Evolutionary conservation across 176 grass and related monocot species (phyloP).

Genomic region (Secale cereale): DNA sequence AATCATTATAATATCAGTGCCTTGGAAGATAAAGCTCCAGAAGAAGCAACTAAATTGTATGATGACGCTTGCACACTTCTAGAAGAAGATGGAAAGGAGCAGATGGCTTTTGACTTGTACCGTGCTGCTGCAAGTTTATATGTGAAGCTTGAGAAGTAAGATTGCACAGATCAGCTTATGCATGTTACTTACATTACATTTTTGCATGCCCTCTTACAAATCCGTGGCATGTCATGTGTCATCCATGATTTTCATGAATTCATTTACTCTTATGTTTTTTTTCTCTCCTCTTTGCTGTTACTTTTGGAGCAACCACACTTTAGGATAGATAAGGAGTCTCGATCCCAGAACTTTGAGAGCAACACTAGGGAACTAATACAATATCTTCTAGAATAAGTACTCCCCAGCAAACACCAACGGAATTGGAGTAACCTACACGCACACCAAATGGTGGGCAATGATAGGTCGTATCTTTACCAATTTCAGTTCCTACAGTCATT

Average conservation of each 20-base stretch:
- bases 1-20: conserved; percentile 49
- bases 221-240: background rate
- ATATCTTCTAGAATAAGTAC: background rate
- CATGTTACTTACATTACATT: background rate
- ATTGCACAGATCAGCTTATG: background rate
- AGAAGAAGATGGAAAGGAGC: conserved; percentile 96
- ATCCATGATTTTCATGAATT: background rate
- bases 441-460: background rate
- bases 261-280: background rate
- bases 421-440: background rate
- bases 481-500: background rate
- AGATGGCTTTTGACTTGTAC: conserved; percentile 98
- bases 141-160: conserved; percentile 80
- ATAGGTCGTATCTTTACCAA: background rate
- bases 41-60: conserved; percentile 86
- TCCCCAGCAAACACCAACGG: background rate
- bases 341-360: background rate
- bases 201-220: background rate
- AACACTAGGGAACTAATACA: background rate
- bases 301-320: background rate
- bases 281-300: background rate
- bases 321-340: background rate
- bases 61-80: conserved; percentile 72
- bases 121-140: conserved; percentile 66
- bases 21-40: conserved; percentile 80